These are phyloP conservation scores for Pseudozyma hubeiensis DNA, from an alignment of 1,284 basidiomycete genomes.

Conservation along the genomic window DNA sequence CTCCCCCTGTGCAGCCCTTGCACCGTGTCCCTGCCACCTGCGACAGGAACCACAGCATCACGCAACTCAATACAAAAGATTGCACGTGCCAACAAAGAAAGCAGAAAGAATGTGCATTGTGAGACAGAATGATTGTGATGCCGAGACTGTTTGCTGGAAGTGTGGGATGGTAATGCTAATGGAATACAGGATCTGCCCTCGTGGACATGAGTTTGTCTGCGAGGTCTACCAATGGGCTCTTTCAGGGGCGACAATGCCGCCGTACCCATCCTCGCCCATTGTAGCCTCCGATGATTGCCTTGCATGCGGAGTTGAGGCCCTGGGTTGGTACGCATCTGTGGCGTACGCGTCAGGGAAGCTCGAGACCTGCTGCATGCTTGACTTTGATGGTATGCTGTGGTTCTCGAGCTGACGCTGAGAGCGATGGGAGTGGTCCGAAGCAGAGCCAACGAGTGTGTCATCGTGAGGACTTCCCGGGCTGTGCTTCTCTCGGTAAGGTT, in stretches of 20 bases:
- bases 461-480: conserved; percentile 13
- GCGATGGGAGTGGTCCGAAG: conserved; percentile 2
- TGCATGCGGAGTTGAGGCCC: background rate
- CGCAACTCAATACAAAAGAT: too few species aligned
- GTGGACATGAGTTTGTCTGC: too few species aligned
- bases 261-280: background rate
- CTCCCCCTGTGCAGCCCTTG: background rate
- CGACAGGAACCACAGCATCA: too few species aligned
- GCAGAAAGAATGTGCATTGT: background rate
- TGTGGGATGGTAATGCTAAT: background rate
- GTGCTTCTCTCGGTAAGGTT: background rate
- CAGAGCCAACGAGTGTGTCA: conserved; percentile 19
- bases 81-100: too few species aligned
- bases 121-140: background rate
- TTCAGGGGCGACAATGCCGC: conserved; percentile 7
- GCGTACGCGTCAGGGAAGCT: conserved; percentile 23
- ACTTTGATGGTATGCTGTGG: conserved; percentile 1
- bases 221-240: conserved; percentile 12
- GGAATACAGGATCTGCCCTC: background rate
- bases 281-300: background rate
- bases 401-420: background rate
- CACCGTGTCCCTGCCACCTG: too few species aligned
- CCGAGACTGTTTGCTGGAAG: background rate
- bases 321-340: conserved; percentile 8
- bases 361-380: background rate